Base-by-base conservation (phyloP, 768 basidiomycete species). In the Collybiopsis luxurians region DNA sequence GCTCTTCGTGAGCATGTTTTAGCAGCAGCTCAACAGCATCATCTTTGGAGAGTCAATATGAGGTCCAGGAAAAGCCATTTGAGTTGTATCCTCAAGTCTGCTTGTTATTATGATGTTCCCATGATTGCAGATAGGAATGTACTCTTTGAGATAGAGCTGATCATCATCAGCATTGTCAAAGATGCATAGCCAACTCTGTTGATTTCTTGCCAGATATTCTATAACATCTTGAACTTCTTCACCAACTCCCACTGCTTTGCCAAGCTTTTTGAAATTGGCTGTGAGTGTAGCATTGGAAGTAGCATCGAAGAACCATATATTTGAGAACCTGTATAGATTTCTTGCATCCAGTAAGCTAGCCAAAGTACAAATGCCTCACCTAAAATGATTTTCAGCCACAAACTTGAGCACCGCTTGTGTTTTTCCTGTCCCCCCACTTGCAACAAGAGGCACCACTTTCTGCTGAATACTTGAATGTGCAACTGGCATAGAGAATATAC, bases 51-150 rank as follows among this genome's bases (percentile, higher is more conserved):
- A 36, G 31, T 17, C 1, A 45, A 54, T 4, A 15, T 38, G 24
- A 21, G n/a, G 11, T 15, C 47, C 13, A 9, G 39, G 53, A 27
- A 30, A 51, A 24, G 55, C 52, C 45, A 58, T 36, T 1, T 42
- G 39, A 17, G 23, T 15, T 2, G 58, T 39, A 13, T 55, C 54
- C 13, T 23, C 46, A 48, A 58, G 58, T 11, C 60, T 50, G 27
- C 57, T 57, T 17, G 60, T 61, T 23, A 58, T 56, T 0, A 61
- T 17, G 23, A 61, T 56, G 36, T 58, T 58, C 5, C 60, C 60
- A 43, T 56, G 57, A 2, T 38, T 42, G 40, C 59, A 53, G 1
- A 27, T 27, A 24, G 60, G 57, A 15, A 61, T 24, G 52, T 24
- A 42, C 17, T 23, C 2, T 24, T 50, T 38, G 31, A 61, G 30